Conservation (phyloP, 2,329 filamentous ascomycete species). For the Dothistroma pini region DNA sequence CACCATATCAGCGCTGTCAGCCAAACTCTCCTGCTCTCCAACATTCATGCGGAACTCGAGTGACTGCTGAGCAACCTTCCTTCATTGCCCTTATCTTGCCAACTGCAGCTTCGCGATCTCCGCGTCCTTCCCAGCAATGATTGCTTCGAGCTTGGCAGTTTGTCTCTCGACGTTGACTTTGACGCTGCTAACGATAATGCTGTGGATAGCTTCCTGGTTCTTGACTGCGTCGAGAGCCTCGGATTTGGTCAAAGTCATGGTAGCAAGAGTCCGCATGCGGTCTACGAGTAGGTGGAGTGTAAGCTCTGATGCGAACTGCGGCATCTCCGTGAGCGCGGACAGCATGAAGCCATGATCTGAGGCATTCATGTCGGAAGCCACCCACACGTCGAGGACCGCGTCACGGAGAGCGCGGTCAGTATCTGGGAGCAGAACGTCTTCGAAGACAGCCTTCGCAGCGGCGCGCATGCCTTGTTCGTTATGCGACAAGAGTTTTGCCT, state of each 20-base stretch:
- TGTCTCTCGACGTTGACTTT: not conserved
- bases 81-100: not conserved
- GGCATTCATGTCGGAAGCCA: not conserved
- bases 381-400: not conserved
- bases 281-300: not conserved
- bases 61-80: too few relatives aligned
- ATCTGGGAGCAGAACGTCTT: not conserved
- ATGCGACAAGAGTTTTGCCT: not conserved
- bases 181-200: not conserved
- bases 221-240: not conserved
- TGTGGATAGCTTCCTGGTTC: not conserved
- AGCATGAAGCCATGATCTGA: not conserved
- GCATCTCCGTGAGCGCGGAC: not conserved
- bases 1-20: too few relatives aligned
- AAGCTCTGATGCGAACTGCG: not conserved
- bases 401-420: not conserved
- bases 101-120: not conserved
- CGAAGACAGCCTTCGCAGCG: conserved; percentile 1
- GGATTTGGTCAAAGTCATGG: not conserved
- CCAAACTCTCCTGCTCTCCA: too few relatives aligned
- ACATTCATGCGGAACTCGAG: too few relatives aligned
- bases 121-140: not conserved
- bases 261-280: not conserved
- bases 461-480: not conserved
- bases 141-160: not conserved